Evolutionary conservation across 768 basidiomycete genomes (phyloP).

Genomic region (Tricholoma bakamatsutake): DNA sequence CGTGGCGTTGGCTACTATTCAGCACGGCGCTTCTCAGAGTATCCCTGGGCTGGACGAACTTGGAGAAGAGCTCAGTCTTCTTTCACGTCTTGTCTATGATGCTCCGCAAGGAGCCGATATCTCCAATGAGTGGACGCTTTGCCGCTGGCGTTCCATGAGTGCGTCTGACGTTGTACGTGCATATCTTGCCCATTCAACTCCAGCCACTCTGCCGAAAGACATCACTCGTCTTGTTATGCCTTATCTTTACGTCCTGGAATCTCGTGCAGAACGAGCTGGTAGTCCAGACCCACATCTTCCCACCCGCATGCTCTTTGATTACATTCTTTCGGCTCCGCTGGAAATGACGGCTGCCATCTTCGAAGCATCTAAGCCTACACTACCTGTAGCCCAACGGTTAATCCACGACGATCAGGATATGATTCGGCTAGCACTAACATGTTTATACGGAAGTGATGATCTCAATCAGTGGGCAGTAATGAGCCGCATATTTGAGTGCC

Average conservation of each 20-base stretch:
- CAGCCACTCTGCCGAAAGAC: slow-evolving; percentile 58
- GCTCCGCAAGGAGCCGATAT: slow-evolving; percentile 40
- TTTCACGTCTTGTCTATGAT: slow-evolving; percentile 87
- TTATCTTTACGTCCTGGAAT: slow-evolving; percentile 89
- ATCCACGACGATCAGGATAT: slow-evolving; percentile 80
- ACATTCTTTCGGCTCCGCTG: slow-evolving; percentile 63
- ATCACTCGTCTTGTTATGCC: slow-evolving; percentile 80
- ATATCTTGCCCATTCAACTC: slow-evolving; percentile 70
- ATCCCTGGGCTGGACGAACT: slow-evolving; percentile 74
- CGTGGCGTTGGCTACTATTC: slow-evolving; percentile 69
- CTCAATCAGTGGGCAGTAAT: slow-evolving; percentile 75
- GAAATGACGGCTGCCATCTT: slow-evolving; percentile 71
- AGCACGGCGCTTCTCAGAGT: slow-evolving; percentile 81
- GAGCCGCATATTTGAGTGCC: slow-evolving; percentile 92
- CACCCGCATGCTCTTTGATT: slow-evolving; percentile 62
- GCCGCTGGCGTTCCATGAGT: slow-evolving; percentile 64
- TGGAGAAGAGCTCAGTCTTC: slow-evolving; percentile 87
- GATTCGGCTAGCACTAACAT: slow-evolving; percentile 80
- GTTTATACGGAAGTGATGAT: slow-evolving; percentile 77
- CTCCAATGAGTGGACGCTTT: slow-evolving; percentile 70
- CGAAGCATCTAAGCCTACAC: slow-evolving; percentile 87
- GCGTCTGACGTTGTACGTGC: slow-evolving; percentile 62
- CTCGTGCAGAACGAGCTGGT: slow-evolving; percentile 78
- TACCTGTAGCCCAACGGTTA: slow-evolving; percentile 63
- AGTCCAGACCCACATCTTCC: slow-evolving; percentile 62